phyloP scores from a whole-genome alignment of 495 filamentous ascomycete genomes.

The Choiromyces venosus region DNA sequence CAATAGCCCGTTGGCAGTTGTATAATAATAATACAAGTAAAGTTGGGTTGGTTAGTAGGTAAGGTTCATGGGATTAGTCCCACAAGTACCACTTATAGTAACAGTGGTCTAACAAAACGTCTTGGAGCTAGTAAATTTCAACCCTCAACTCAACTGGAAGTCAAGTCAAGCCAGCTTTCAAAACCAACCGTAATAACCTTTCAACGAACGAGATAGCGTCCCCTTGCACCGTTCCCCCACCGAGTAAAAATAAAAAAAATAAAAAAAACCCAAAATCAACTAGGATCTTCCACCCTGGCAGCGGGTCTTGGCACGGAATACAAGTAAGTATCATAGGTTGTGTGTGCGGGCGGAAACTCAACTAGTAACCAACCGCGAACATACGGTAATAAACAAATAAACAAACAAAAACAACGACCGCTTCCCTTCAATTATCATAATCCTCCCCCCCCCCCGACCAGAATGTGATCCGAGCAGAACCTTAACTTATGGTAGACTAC shows the following conservation, averaged over 20 bases:
- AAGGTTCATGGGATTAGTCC: no score
- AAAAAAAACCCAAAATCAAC: constrained; percentile 7
- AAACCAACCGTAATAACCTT: neutral
- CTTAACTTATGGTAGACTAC: neutral
- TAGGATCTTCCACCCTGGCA: neutral
- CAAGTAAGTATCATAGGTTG: no score
- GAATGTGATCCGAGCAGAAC: neutral
- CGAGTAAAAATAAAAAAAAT: constrained; percentile 9
- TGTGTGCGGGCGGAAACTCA: neutral
- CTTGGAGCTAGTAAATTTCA: no score
- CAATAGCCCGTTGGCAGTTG: neutral
- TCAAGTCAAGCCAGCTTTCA: neutral
- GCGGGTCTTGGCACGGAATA: no score
- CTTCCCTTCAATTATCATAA: neutral
- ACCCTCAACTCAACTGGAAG: no score
- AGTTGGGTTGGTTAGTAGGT: no score
- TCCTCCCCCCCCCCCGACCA: neutral
- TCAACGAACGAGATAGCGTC: constrained; percentile 29
- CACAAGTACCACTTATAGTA: neutral
- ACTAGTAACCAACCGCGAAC: no score
- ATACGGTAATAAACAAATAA: neutral
- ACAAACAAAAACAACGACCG: neutral
- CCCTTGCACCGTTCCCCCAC: constrained; percentile 30
- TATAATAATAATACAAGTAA: neutral
- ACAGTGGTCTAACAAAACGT: no score